These are phyloP conservation scores for Suhomyces sp. DNA, from an alignment of 805 yeast species.

Conservation along the genomic window DNA sequence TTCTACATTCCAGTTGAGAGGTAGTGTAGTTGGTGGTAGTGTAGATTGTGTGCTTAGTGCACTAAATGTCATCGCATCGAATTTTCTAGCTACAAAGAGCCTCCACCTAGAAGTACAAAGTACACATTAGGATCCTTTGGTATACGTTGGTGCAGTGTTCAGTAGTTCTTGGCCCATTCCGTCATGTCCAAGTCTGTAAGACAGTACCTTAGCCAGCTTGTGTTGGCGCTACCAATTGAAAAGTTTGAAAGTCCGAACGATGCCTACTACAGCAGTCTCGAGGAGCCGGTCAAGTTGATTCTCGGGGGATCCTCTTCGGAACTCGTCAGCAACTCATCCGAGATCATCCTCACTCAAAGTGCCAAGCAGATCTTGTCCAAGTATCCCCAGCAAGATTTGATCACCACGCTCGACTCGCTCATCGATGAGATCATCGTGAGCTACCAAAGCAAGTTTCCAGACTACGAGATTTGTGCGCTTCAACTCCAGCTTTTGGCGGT, in stretches of 20 bases:
- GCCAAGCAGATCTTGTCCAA: slow-evolving; percentile 13
- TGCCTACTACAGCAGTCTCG: slow-evolving; percentile 7
- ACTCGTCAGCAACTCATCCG: slow-evolving; percentile 19
- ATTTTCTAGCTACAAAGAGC: neutral
- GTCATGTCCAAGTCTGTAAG: slow-evolving; percentile 6
- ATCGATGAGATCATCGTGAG: slow-evolving; percentile 10
- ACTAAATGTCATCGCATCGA: neutral
- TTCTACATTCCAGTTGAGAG: too few species aligned
- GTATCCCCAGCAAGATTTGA: slow-evolving; percentile 22
- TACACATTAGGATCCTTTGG: neutral
- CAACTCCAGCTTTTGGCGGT: slow-evolving; percentile 48
- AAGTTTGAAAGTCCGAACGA: slow-evolving; percentile 9
- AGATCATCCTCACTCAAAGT: slow-evolving; percentile 14
- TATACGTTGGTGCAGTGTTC: too few species aligned
- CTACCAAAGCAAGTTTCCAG: slow-evolving; percentile 10
- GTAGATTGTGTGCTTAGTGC: neutral
- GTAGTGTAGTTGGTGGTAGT: neutral
- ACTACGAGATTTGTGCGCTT: slow-evolving; percentile 10
- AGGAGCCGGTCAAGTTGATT: slow-evolving; percentile 15
- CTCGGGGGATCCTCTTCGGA: slow-evolving; percentile 25
- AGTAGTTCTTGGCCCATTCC: neutral
- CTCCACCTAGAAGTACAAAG: neutral
- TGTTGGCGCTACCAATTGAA: slow-evolving; percentile 17
- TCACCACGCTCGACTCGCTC: slow-evolving; percentile 15
- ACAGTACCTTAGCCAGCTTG: slow-evolving; percentile 17